Evolutionary conservation across 2,329 filamentous ascomycete species (phyloP).

Genomic region (Claviceps fusiformis): DNA sequence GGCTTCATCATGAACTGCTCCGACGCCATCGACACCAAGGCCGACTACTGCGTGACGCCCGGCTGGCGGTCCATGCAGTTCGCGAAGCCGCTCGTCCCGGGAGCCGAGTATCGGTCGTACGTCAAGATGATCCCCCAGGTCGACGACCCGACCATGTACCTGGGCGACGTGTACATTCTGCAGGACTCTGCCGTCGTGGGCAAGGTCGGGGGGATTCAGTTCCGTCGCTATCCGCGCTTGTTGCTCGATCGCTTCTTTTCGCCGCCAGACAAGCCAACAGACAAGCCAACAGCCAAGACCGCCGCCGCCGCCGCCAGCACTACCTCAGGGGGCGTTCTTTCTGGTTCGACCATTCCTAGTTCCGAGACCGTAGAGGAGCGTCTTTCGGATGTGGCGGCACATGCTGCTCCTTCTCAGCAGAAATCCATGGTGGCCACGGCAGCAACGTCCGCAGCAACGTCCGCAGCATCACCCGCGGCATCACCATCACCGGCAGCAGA

Average conservation of each 20-base stretch:
- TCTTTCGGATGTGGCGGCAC: neutral
- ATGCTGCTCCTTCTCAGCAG: neutral
- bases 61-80: slow-evolving; percentile 41
- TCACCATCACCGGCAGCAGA: slow-evolving; percentile 7
- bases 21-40: slow-evolving; percentile 38
- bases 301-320: too few species aligned
- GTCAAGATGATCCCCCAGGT: slow-evolving; percentile 42
- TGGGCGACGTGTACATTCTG: slow-evolving; percentile 42
- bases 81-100: slow-evolving; percentile 29
- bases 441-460: slow-evolving; percentile 6
- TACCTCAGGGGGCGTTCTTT: too few species aligned
- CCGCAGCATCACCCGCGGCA: slow-evolving; percentile 8
- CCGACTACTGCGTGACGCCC: slow-evolving; percentile 42
- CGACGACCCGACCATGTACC: slow-evolving; percentile 25
- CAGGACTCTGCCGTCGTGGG: slow-evolving; percentile 36
- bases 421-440: neutral
- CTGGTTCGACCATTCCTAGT: neutral
- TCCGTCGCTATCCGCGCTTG: slow-evolving; percentile 52
- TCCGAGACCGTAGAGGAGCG: too few species aligned
- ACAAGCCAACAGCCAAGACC: neutral
- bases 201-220: slow-evolving; percentile 43
- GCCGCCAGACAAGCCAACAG: slow-evolving; percentile 12
- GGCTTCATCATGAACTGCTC: slow-evolving; percentile 47
- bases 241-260: slow-evolving; percentile 54
- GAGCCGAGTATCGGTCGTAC: slow-evolving; percentile 41